Evolutionary conservation across 2,329 filamentous ascomycete genomes (phyloP), one percentile per base, ranked within the genome.

Genomic region (Rugonectria rugulosa): DNA sequence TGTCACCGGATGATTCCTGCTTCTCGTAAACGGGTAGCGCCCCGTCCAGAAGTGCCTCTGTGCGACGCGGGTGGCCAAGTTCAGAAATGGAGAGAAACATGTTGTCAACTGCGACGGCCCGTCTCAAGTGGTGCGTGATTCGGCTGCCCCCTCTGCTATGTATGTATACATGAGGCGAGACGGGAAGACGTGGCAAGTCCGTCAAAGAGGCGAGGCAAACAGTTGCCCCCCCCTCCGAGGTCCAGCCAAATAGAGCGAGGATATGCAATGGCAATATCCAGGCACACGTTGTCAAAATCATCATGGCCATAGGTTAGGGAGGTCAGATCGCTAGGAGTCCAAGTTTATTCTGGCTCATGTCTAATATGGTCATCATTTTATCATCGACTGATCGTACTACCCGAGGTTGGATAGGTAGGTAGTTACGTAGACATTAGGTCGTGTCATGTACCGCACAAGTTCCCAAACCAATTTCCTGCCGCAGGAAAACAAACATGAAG

Each of bases 401-500:
- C 36, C n/a, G n/a, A 53, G 49, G 32, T 34, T 38, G 38, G 34
- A 57, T 49, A 53, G 34, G 44, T 50, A 10, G 23, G 23, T 48
- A n/a, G n/a, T 15, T 40, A 40, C 44, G 24, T 19, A 24, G 27
- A 17, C 32, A 32, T 23, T n/a, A 38, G 26, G 21, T 37, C 34
- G 42, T 43, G 40, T 29, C 34, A 36, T 40, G 45, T 57, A 29
- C 45, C 14, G 45, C 45, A 41, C n/a, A 31, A 43, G n/a, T 29
- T 40, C 29, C 38, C 38, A 20, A 43, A 14, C 10, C 40, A 26
- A 24, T 36, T 34, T 42, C 40, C 45, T 23, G 40, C 32, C 20
- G 17, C 37, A 43, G 45, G 40, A 34, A 34, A 43, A 20, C 29
- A 24, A 44, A 27, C 41, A 50, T 14, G n/a, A 32, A 10, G 41